Percentiles rank a stretch among this genome's conserved stretches.
These are phyloP conservation scores for Capronia coronata DNA, from an alignment of 2,329 filamentous ascomycete species.

Conservation along the genomic window DNA sequence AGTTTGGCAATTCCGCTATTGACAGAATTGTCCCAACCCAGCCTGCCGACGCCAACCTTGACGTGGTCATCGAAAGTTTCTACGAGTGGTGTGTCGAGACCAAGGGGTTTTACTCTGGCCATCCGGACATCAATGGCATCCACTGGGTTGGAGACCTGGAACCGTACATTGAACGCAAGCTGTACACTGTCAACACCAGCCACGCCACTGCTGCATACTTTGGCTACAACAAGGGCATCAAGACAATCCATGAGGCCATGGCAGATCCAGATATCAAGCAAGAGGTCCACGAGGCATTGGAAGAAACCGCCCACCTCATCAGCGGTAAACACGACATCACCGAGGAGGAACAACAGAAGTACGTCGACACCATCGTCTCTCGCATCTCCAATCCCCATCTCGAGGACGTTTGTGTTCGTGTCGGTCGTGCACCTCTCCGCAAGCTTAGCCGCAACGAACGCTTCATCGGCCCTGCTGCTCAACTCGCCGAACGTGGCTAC, in stretches of 20 bases:
- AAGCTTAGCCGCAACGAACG: slow-evolving; percentile 94
- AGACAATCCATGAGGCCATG: slow-evolving; percentile 83
- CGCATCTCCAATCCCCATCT: slow-evolving; percentile 77
- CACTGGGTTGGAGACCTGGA: slow-evolving; percentile 87
- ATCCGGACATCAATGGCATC: slow-evolving; percentile 75
- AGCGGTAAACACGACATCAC: slow-evolving; percentile 77
- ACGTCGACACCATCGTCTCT: slow-evolving; percentile 85
- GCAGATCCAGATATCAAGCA: slow-evolving; percentile 71
- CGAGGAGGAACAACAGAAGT: slow-evolving; percentile 68
- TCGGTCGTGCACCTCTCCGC: slow-evolving; percentile 86
- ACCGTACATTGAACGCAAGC: slow-evolving; percentile 98
- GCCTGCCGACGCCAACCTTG: slow-evolving; percentile 68
- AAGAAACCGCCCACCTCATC: slow-evolving; percentile 82
- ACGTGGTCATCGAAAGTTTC: slow-evolving; percentile 96
- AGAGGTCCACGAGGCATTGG: slow-evolving; percentile 71
- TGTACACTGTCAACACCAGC: slow-evolving; percentile 98
- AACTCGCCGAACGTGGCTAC: slow-evolving; percentile 75
- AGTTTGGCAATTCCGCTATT: slow-evolving; percentile 95
- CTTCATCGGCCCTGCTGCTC: slow-evolving; percentile 84
- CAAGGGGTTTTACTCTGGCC: slow-evolving; percentile 67
- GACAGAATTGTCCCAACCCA: slow-evolving; percentile 96
- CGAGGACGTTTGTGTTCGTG: slow-evolving; percentile 88
- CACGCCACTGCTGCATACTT: slow-evolving; percentile 96
- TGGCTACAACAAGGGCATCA: slow-evolving; percentile 78
- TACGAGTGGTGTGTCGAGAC: slow-evolving; percentile 97